Evolutionary conservation across 305 asterid genomes (phyloP).

Genomic region (Nicotiana rustica): DNA sequence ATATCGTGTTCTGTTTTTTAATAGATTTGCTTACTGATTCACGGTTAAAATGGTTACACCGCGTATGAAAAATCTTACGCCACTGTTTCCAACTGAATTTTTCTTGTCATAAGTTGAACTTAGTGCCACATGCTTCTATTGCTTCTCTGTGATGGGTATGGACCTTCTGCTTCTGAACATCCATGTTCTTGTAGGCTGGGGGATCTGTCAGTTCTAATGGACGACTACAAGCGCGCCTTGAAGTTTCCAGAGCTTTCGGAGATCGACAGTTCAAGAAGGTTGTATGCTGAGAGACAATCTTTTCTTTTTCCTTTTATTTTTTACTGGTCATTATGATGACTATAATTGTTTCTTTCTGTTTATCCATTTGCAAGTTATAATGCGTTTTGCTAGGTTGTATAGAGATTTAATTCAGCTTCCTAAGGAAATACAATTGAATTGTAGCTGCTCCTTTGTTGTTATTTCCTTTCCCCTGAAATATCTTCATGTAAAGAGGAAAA

Average conservation of each 20-base stretch:
- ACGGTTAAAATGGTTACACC: too few species aligned
- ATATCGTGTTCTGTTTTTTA: too few species aligned
- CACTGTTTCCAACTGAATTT: not conserved
- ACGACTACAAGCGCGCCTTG: constrained; percentile 88
- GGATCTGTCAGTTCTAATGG: constrained; percentile 89
- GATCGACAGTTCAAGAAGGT: constrained; percentile 96
- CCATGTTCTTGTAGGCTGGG: constrained; percentile 65
- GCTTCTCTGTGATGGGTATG: not conserved
- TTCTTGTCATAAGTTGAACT: not conserved
- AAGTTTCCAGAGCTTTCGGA: constrained; percentile 96
- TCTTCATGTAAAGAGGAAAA: not conserved
- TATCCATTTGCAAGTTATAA: constrained; percentile 21
- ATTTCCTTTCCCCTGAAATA: not conserved
- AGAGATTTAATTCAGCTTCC: not conserved
- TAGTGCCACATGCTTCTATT: not conserved
- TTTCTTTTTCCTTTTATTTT: constrained; percentile 33
- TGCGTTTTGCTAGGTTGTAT: not conserved
- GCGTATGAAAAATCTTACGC: too few species aligned
- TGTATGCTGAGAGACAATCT: constrained; percentile 2
- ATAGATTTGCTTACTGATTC: too few species aligned
- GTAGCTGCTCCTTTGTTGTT: constrained; percentile 2
- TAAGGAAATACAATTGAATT: not conserved
- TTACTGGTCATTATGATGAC: constrained; percentile 15
- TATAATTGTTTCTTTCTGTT: constrained; percentile 4
- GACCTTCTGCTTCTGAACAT: not conserved